These are phyloP conservation scores for Colletotrichum scovillei DNA, from an alignment of 2,329 filamentous ascomycete species.

Conservation along the genomic window DNA sequence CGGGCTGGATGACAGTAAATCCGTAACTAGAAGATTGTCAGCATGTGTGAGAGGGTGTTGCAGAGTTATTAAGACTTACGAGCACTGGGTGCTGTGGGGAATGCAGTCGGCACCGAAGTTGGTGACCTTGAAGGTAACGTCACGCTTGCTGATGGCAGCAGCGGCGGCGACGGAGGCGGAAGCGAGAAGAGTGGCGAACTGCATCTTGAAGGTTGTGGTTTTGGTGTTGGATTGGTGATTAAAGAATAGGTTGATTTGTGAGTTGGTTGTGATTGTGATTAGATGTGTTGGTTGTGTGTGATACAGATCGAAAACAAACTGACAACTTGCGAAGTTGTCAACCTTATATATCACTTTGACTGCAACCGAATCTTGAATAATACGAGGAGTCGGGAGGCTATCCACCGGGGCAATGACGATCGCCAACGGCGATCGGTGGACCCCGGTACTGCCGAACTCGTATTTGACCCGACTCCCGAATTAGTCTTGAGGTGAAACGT, in stretches of 20 bases:
- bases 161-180: constrained; percentile 39
- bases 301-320: background rate
- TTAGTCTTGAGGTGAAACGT: background rate
- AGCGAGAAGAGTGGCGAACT: constrained; percentile 39
- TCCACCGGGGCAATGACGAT: constrained; percentile 24
- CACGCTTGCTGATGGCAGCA: constrained; percentile 38
- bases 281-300: background rate
- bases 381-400: constrained; percentile 10
- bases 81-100: constrained; percentile 43
- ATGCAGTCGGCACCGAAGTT: constrained; percentile 44
- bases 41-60: too few species aligned
- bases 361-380: background rate
- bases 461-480: constrained; percentile 5
- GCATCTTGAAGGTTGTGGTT: constrained; percentile 40
- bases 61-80: constrained; percentile 31
- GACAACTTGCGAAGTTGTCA: background rate
- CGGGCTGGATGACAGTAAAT: constrained; percentile 34
- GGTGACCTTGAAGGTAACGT: constrained; percentile 41
- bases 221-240: background rate
- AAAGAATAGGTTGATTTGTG: background rate
- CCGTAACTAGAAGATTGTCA: background rate
- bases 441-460: constrained; percentile 5
- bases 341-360: constrained; percentile 9
- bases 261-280: constrained; percentile 2
- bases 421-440: constrained; percentile 20